Base-by-base conservation (phyloP, 2,329 filamentous ascomycete genomes). In the Aureobasidium sp. region DNA sequence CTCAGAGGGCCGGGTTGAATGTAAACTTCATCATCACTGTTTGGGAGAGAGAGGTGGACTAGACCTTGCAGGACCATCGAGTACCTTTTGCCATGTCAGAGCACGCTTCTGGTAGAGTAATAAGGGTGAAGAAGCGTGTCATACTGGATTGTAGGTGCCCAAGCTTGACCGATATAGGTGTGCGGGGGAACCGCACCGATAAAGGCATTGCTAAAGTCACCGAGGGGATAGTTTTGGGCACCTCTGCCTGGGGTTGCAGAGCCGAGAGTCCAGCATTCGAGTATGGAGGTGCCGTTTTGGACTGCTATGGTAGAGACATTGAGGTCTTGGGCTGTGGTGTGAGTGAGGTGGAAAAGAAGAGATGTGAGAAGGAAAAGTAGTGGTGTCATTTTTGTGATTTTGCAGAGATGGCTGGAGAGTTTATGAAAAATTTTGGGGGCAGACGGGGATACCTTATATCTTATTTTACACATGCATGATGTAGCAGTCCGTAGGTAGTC, bases 181-280 rank as follows among this genome's bases (percentile, higher is more conserved):
- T 48, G 34, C 39, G 58, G 58, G 9, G 58, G 58, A 11, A 61
- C 45, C 1, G 45, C 48, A n/a, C 58, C 58, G 29, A 61, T 41
- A 37, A 61, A 61, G 20, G 58, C 45, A 14, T 61, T 29, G 17
- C 17, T 61, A 11, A 39, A 61, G 48, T 61, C 39, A 3, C 48
- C 58, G 27, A 61, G 36, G 4, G 47, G 58, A 7, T 61, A 61
- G 15, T 61, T 61, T 17, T 29, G 25, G 11, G 58, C 58, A 8
- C 58, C 58, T 31, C 22, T n/a, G 37, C 45, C 58, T 6, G 39
- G 20, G 27, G 39, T 41, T 1, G 58, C 37, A 1, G 58, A 48
- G 5, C 8, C 6, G 12, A 61, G 48, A 15, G 17, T 45, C 58
- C 58, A 61, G 58, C 58, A 61, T 29, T 61, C 36, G 36, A 61